A percentile compares a stretch with the other conserved stretches of the same genome.
These are phyloP conservation scores for Xylaria flabelliformis DNA, from an alignment of 495 filamentous ascomycete species.

Conservation along the genomic window DNA sequence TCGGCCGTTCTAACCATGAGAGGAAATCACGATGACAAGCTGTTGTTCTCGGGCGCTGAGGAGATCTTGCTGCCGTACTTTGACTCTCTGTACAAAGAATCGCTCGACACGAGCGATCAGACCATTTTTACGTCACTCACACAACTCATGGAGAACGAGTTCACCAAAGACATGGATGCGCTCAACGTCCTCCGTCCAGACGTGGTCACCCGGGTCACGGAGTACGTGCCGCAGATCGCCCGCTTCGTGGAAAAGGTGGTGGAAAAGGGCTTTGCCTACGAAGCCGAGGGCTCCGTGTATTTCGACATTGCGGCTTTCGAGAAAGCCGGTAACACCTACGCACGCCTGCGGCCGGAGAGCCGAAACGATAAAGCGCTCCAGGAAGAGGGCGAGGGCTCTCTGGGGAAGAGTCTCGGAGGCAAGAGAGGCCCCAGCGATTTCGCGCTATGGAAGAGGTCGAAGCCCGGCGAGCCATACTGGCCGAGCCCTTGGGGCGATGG, in stretches of 20 bases:
- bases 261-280: constrained; percentile 87
- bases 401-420: constrained; percentile 69
- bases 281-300: constrained; percentile 86
- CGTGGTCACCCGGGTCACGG: constrained; percentile 83
- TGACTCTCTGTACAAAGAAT: constrained; percentile 75
- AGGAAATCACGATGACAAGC: constrained; percentile 37
- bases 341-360: constrained; percentile 85
- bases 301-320: constrained; percentile 93
- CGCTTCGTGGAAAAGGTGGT: constrained; percentile 74
- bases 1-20: constrained; percentile 65
- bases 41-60: constrained; percentile 56
- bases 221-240: constrained; percentile 84
- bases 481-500: constrained; percentile 84
- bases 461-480: constrained; percentile 93
- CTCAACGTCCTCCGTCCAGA: constrained; percentile 88
- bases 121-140: constrained; percentile 77
- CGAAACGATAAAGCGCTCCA: constrained; percentile 79
- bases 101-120: constrained; percentile 77
- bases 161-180: constrained; percentile 81
- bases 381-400: constrained; percentile 88
- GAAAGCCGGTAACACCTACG: constrained; percentile 79
- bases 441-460: constrained; percentile 92
- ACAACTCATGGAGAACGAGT: constrained; percentile 79
- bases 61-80: constrained; percentile 85
- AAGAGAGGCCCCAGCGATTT: constrained; percentile 84